Percentiles rank a stretch among this genome's conserved stretches.
Conservation (phyloP, 768 basidiomycete species). For the Russula vinacea region DNA sequence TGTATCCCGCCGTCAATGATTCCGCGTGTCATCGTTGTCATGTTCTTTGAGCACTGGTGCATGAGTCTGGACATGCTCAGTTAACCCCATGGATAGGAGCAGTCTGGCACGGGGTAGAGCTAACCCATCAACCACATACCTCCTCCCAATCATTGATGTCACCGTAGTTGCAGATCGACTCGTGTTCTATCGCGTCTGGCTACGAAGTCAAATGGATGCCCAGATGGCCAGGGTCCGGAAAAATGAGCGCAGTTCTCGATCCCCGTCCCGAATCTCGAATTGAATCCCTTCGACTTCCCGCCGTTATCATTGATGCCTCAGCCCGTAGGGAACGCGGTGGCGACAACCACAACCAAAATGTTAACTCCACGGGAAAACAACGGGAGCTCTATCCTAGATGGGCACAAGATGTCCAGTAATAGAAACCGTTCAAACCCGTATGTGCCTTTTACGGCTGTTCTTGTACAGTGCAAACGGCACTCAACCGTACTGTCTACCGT, state of each 20-base stretch:
- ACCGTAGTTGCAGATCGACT: neutral
- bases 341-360: neutral
- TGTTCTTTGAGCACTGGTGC: neutral
- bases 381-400: neutral
- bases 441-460: no score
- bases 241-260: constrained; percentile 17
- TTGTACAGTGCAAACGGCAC: no score
- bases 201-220: neutral
- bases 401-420: neutral
- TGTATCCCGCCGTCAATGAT: no score
- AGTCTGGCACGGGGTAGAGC: constrained; percentile 11
- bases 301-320: neutral
- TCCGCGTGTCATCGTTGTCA: neutral
- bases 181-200: neutral
- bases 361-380: neutral
- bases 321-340: neutral
- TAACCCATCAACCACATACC: neutral
- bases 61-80: neutral
- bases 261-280: constrained; percentile 17
- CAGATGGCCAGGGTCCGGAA: constrained; percentile 16
- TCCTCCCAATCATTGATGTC: neutral
- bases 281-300: neutral
- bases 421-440: no score
- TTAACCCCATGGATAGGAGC: neutral
- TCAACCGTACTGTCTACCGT: no score